Evolutionary conservation across 179 eudicot genomes (phyloP), one percentile per base, ranked within the genome.

Genomic region (Camellia oleifera): DNA sequence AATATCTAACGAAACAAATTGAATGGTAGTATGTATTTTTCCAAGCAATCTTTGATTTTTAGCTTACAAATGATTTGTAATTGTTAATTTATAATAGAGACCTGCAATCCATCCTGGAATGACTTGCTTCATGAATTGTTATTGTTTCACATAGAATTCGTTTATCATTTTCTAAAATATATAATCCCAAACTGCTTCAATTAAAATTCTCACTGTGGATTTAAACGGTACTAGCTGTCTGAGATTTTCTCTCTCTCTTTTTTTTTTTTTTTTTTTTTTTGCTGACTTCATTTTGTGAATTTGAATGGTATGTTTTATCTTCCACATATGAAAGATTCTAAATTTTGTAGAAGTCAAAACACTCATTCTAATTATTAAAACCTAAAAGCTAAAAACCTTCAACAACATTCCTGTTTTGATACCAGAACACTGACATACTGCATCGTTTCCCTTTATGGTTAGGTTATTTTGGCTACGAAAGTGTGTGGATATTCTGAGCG

Each of bases 381-480:
- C 17, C 44, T 11, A 23, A 76, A 23, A 48, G 72, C 72, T 50
- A 48, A 52, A 48, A 12, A 7, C 14, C 3, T 26, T 26, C 2
- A 3, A 40, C 67, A 40, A 17, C 56, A 5, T 15, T 77, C 13
- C 15, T 23, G 71, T 52, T 65, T 53, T 66, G 46, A 17, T 23
- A 2, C 3, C 13, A 44, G 14, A 68, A 44, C 17, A 54, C 53
- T 76, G 75, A 77, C 52, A 69, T 44, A 56, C 13, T 76, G 75
- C 71, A 1, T 73, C 52, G 7, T 72, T 64, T 54, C 52, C 56
- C 20, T 60, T 56, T 56, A 9, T 70, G 65, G 78, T 12, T 75
- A 95, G 99, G 88, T 95, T 81, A 94, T 95, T 78, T 65, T 95
- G 84, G 98, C 99, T 48, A 95, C 99, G 69, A 95, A 95, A 88